These are phyloP conservation scores for Lanmaoa rubissima DNA, from an alignment of 768 basidiomycete species.

Conservation along the genomic window DNA sequence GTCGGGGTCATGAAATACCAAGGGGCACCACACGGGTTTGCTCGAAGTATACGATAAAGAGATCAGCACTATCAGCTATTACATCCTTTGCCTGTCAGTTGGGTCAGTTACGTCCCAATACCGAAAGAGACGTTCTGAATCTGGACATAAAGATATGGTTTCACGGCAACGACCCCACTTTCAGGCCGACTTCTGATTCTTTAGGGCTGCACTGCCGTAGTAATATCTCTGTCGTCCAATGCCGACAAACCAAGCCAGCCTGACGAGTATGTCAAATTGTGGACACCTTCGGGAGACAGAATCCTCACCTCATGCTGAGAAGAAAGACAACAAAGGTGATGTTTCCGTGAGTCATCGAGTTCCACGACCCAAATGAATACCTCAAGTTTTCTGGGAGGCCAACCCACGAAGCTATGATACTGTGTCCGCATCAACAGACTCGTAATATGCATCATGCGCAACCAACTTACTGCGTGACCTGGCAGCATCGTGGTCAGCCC, in stretches of 20 bases:
- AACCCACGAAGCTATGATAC: constrained; percentile 55
- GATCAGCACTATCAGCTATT: not conserved
- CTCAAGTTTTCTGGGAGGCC: constrained; percentile 57
- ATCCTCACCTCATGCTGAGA: constrained; percentile 50
- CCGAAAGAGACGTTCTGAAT: not conserved
- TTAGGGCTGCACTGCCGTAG: constrained; percentile 26
- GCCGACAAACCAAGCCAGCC: constrained; percentile 56
- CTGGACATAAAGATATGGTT: not conserved
- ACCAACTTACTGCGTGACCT: constrained; percentile 61
- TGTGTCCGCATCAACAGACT: constrained; percentile 27
- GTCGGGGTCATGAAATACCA: constrained; percentile 53
- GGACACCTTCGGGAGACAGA: not conserved
- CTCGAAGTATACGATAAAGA: constrained; percentile 13
- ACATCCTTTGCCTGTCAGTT: not conserved
- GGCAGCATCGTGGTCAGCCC: constrained; percentile 1
- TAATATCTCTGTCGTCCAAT: constrained; percentile 47
- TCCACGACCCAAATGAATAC: constrained; percentile 56
- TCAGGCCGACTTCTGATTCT: constrained; percentile 17
- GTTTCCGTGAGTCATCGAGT: constrained; percentile 74
- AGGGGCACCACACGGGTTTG: constrained; percentile 54
- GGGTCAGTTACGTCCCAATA: not conserved
- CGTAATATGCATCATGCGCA: not conserved
- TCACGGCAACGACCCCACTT: not conserved
- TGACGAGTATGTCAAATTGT: constrained; percentile 21
- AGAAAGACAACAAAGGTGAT: constrained; percentile 62